Conservation (phyloP, 768 basidiomycete genomes). For the Amanita muscaria region DNA sequence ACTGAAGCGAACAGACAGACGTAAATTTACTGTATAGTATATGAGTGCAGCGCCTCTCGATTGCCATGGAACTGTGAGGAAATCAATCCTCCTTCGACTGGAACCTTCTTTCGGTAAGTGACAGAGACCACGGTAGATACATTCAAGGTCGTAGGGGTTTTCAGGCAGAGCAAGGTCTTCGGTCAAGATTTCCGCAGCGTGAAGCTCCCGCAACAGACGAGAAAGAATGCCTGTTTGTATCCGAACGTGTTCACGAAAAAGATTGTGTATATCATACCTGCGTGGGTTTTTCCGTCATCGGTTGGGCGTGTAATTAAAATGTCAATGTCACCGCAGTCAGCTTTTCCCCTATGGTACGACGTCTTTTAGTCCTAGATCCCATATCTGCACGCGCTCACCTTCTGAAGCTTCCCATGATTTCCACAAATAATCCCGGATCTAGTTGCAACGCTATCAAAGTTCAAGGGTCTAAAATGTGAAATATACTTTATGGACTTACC, state of each 20-base stretch:
- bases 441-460: slow-evolving; percentile 48
- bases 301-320: slow-evolving; percentile 74
- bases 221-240: slow-evolving; percentile 47
- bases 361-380: not conserved
- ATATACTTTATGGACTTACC: slow-evolving; percentile 32
- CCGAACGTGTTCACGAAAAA: not conserved
- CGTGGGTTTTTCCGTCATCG: slow-evolving; percentile 66
- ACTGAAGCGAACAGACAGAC: slow-evolving; percentile 1
- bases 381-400: slow-evolving; percentile 31
- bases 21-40: slow-evolving; percentile 75
- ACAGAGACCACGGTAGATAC: slow-evolving; percentile 78
- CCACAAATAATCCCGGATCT: slow-evolving; percentile 62
- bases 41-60: slow-evolving; percentile 76
- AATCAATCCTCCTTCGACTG: slow-evolving; percentile 71
- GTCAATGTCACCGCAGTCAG: slow-evolving; percentile 87
- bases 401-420: slow-evolving; percentile 90
- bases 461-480: slow-evolving; percentile 2
- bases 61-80: slow-evolving; percentile 73
- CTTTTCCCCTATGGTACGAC: slow-evolving; percentile 51
- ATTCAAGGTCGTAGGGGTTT: slow-evolving; percentile 59
- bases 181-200: slow-evolving; percentile 53
- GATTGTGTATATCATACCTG: slow-evolving; percentile 33
- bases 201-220: slow-evolving; percentile 49
- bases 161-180: slow-evolving; percentile 73
- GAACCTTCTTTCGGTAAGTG: slow-evolving; percentile 35